phyloP scores from a whole-genome alignment of 2,329 filamentous ascomycete genomes.

The Albophoma yamanashiensis region DNA sequence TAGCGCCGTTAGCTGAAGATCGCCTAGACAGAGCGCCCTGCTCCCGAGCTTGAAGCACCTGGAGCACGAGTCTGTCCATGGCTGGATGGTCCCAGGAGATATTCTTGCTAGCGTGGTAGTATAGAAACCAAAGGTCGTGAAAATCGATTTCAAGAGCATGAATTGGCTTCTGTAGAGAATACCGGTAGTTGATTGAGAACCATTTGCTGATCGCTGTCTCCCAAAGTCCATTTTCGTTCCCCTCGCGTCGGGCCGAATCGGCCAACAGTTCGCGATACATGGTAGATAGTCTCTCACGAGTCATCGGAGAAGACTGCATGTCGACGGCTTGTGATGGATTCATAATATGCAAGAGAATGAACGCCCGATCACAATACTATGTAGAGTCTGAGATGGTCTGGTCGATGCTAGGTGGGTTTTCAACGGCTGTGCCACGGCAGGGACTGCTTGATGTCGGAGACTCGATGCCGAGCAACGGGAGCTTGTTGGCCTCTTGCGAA shows the following conservation, averaged over 20 bases:
- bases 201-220: neutral
- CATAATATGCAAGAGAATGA: neutral
- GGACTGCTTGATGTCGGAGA: too few relatives aligned
- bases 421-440: too few relatives aligned
- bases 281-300: neutral
- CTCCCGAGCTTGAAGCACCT: neutral
- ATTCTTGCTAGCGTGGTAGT: neutral
- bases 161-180: neutral
- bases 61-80: neutral
- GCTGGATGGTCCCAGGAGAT: neutral
- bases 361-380: neutral
- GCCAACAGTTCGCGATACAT: neutral
- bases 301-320: neutral
- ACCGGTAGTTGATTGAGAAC: neutral
- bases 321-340: neutral
- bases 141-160: neutral
- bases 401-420: too few relatives aligned
- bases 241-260: neutral
- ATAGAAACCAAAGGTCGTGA: neutral
- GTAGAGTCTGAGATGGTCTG: neutral
- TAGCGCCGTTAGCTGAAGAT: neutral
- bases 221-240: neutral
- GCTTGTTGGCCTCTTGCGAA: too few relatives aligned
- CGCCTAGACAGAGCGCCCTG: neutral
- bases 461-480: too few relatives aligned